Conservation (phyloP, 106 monocot species). For the Platanthera zijinensis region DNA sequence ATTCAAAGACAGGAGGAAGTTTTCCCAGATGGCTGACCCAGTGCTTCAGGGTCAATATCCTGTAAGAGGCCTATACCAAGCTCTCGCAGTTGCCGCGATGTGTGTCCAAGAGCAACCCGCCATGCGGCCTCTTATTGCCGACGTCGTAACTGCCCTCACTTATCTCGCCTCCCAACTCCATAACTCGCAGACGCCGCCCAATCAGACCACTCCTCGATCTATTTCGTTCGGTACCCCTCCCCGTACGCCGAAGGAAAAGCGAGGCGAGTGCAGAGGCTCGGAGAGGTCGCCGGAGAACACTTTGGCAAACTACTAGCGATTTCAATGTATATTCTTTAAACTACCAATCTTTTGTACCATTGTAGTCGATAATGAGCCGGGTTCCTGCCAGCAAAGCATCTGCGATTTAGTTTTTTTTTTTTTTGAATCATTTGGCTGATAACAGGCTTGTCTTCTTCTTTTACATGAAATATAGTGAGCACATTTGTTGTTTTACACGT, state of each 20-base stretch:
- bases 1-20: slow-evolving; percentile 28
- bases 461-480: neutral
- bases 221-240: neutral
- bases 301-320: neutral
- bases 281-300: neutral
- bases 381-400: neutral
- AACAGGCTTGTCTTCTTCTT: neutral
- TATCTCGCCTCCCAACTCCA: slow-evolving; percentile 40
- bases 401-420: neutral
- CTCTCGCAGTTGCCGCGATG: slow-evolving; percentile 36
- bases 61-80: slow-evolving; percentile 24
- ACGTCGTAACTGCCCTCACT: slow-evolving; percentile 42
- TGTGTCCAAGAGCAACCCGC: slow-evolving; percentile 34
- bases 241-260: neutral
- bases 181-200: slow-evolving; percentile 2
- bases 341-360: neutral
- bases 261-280: neutral
- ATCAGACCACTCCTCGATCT: neutral
- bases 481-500: neutral
- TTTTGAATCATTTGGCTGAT: neutral
- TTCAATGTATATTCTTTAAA: neutral
- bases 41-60: slow-evolving; percentile 23
- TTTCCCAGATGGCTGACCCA: slow-evolving; percentile 25
- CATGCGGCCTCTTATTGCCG: slow-evolving; percentile 38
- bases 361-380: neutral